Evolutionary conservation across 768 basidiomycete genomes (phyloP).

Genomic region (Tylopilus sp.): DNA sequence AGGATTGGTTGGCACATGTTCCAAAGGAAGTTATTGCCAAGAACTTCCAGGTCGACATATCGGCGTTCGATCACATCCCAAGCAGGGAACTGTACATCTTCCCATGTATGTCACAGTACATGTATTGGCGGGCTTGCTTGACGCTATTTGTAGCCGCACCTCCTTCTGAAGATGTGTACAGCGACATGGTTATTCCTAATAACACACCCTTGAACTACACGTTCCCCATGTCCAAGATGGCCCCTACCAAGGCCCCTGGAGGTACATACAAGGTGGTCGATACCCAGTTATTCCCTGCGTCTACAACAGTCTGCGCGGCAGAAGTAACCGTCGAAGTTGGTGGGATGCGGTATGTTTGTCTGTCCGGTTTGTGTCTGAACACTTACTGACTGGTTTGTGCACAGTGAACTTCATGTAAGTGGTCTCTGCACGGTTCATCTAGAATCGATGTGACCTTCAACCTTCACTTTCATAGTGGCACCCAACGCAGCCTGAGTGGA

Average conservation of each 20-base stretch:
- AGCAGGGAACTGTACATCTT: conserved; percentile 54
- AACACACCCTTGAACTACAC: conserved; percentile 50
- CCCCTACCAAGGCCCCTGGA: conserved; percentile 42
- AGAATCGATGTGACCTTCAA: too few species aligned
- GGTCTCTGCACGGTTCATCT: neutral
- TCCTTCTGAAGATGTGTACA: conserved; percentile 39
- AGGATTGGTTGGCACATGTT: conserved; percentile 67
- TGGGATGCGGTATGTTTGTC: conserved; percentile 48
- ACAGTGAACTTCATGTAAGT: conserved; percentile 46
- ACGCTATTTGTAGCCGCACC: conserved; percentile 33
- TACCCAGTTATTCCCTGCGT: conserved; percentile 47
- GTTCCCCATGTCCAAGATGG: conserved; percentile 50
- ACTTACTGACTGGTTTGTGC: neutral
- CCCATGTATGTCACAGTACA: conserved; percentile 30
- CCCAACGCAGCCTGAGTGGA: conserved; percentile 49
- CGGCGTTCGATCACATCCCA: conserved; percentile 55
- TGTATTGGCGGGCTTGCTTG: neutral
- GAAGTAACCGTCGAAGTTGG: conserved; percentile 58
- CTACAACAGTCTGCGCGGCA: conserved; percentile 52
- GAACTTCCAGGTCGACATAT: conserved; percentile 51
- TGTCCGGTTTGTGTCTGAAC: neutral
- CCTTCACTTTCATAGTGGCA: conserved; percentile 42
- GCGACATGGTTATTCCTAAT: conserved; percentile 48
- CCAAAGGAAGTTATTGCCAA: conserved; percentile 58
- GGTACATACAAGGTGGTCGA: conserved; percentile 63